phyloP scores from a whole-genome alignment of 306 rosid genomes.

The Aeschynomene evenia region DNA sequence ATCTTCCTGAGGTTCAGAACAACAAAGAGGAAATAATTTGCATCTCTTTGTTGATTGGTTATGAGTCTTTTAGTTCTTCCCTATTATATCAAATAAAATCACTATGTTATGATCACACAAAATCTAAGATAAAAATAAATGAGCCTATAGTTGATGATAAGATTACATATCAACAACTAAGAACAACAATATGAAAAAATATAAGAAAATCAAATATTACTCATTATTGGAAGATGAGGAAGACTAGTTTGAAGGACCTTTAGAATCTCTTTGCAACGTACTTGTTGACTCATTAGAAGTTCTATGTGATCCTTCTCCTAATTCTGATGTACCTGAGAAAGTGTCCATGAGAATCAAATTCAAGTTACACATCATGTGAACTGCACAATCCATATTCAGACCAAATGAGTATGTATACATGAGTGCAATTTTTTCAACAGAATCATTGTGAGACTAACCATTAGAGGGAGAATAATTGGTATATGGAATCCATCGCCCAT shows the following conservation, averaged over 20 bases:
- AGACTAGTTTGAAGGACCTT: neutral
- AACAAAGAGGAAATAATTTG: neutral
- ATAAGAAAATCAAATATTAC: constrained; percentile 27
- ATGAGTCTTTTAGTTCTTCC: neutral
- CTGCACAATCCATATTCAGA: too few relatives aligned
- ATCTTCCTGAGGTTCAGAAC: neutral
- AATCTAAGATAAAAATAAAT: constrained; percentile 48
- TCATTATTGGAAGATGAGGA: neutral
- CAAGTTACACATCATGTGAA: constrained; percentile 51
- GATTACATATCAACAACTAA: too few relatives aligned
- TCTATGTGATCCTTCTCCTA: constrained; percentile 40
- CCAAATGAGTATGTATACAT: too few relatives aligned
- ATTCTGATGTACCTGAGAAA: constrained; percentile 43
- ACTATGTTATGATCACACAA: constrained; percentile 9
- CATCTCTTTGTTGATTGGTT: neutral
- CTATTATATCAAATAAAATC: constrained; percentile 29
- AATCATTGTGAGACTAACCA: neutral
- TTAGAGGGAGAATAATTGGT: neutral
- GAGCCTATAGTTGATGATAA: constrained; percentile 23
- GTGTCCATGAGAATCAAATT: constrained; percentile 64
- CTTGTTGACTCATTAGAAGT: neutral
- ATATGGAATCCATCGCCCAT: neutral
- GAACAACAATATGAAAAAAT: neutral
- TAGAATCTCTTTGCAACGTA: neutral
- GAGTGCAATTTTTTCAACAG: too few relatives aligned